These are phyloP conservation scores for Teratosphaeria viscida DNA, from an alignment of 2,329 filamentous ascomycete genomes.

Conservation along the genomic window DNA sequence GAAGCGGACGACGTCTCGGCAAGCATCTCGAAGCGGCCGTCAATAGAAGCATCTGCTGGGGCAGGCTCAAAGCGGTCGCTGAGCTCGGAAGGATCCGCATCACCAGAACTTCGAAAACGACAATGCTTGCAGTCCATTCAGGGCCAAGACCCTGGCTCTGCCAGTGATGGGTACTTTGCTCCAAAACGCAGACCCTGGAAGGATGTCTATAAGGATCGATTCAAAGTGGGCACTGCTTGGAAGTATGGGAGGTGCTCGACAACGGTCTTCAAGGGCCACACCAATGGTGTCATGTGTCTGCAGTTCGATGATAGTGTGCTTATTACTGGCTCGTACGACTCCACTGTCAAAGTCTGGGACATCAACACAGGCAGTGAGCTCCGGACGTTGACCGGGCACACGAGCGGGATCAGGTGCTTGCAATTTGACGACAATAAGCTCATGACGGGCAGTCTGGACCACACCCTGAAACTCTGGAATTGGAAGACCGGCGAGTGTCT, in stretches of 20 bases:
- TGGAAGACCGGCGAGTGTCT: conserved; percentile 86
- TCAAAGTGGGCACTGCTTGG: conserved; percentile 95
- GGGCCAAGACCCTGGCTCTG: conserved; percentile 7
- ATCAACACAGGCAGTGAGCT: conserved; percentile 78
- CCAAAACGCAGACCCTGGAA: conserved; percentile 68
- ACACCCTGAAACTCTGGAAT: conserved; percentile 88
- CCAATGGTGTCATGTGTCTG: conserved; percentile 72
- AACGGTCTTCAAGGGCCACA: conserved; percentile 75
- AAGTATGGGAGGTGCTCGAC: conserved; percentile 84
- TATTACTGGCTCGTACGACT: conserved; percentile 89
- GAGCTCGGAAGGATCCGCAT: conserved; percentile 8
- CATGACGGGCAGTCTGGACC: conserved; percentile 81
- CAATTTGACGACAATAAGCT: conserved; percentile 90
- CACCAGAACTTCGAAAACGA: conserved; percentile 19
- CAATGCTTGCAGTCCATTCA: conserved; percentile 13
- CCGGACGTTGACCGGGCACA: conserved; percentile 75
- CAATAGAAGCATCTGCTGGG: conserved; percentile 1
- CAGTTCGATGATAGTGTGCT: conserved; percentile 83
- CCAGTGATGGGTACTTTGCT: conserved; percentile 38
- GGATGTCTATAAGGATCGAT: conserved; percentile 89
- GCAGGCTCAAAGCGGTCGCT: conserved; percentile 11
- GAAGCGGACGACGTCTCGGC: conserved; percentile 23
- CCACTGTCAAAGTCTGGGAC: conserved; percentile 93
- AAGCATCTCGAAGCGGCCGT: neutral
- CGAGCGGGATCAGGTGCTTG: conserved; percentile 70